phyloP scores from a whole-genome alignment of 2,329 filamentous ascomycete species.

The Thermothelomyces thermophilus region DNA sequence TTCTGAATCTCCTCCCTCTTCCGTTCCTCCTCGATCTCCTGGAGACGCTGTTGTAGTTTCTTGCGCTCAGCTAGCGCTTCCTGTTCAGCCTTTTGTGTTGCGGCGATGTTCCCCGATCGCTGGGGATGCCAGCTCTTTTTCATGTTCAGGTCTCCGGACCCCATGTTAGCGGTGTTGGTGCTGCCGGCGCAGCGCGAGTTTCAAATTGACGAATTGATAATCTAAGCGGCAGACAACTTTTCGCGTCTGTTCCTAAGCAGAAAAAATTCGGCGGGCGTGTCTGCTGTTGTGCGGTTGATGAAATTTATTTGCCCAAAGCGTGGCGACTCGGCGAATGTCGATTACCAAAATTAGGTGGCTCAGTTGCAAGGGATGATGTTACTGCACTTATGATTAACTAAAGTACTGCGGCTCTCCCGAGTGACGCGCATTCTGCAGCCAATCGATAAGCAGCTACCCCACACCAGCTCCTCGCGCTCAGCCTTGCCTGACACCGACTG shows the following conservation, averaged over 20 bases:
- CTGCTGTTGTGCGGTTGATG: not conserved
- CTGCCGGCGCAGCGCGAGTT: slow-evolving; percentile 13
- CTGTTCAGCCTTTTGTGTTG: slow-evolving; percentile 73
- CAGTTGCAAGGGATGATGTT: not conserved
- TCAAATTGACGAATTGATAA: not conserved
- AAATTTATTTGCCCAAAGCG: not conserved
- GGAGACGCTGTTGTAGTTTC: slow-evolving; percentile 80
- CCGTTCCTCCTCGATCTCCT: slow-evolving; percentile 90
- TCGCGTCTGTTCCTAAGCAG: not conserved
- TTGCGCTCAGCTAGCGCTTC: slow-evolving; percentile 93
- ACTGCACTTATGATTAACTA: not conserved
- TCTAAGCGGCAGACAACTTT: too few relatives aligned
- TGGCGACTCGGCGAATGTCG: slow-evolving; percentile 11
- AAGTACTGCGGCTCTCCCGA: not conserved
- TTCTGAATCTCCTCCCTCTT: slow-evolving; percentile 86
- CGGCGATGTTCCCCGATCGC: slow-evolving; percentile 65
- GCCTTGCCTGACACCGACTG: slow-evolving; percentile 13
- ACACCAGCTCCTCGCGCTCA: slow-evolving; percentile 12
- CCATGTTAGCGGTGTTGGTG: slow-evolving; percentile 55
- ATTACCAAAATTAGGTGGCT: slow-evolving; percentile 7
- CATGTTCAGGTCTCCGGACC: slow-evolving; percentile 82
- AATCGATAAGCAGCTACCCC: slow-evolving; percentile 20
- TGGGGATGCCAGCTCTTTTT: slow-evolving; percentile 95
- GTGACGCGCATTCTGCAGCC: too few relatives aligned
- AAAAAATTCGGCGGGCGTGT: not conserved